These are phyloP conservation scores for Malassezia arunalokei DNA, from an alignment of 1,284 basidiomycete genomes.

Conservation along the genomic window DNA sequence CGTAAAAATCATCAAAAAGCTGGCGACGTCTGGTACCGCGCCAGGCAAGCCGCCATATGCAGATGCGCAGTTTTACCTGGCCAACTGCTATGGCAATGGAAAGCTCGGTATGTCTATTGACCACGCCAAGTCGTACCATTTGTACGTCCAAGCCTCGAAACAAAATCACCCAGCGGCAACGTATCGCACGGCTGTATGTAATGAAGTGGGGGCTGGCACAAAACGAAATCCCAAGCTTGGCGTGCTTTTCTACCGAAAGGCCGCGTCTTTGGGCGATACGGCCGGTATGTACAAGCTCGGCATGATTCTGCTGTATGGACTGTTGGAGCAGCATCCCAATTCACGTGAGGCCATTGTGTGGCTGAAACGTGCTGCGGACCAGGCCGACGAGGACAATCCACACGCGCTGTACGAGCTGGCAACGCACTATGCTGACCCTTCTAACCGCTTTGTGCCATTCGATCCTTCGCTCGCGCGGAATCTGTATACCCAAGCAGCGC, in stretches of 20 bases:
- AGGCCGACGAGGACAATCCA: slow-evolving; percentile 96
- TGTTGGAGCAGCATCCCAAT: slow-evolving; percentile 71
- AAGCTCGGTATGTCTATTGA: slow-evolving; percentile 86
- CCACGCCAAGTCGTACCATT: slow-evolving; percentile 91
- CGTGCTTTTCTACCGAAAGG: slow-evolving; percentile 90
- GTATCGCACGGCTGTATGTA: slow-evolving; percentile 95
- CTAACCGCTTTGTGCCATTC: slow-evolving; percentile 47
- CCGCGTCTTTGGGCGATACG: slow-evolving; percentile 87
- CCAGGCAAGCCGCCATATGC: slow-evolving; percentile 62
- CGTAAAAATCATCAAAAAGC: slow-evolving; percentile 77
- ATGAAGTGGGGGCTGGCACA: slow-evolving; percentile 98
- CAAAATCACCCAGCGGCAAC: slow-evolving; percentile 90
- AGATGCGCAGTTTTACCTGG: slow-evolving; percentile 98
- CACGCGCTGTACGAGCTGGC: slow-evolving; percentile 96
- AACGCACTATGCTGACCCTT: slow-evolving; percentile 61
- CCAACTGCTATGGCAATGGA: slow-evolving; percentile 92
- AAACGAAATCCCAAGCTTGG: slow-evolving; percentile 73
- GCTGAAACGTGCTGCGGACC: slow-evolving; percentile 85
- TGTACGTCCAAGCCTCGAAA: slow-evolving; percentile 95
- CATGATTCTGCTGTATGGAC: slow-evolving; percentile 79
- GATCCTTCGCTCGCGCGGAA: slow-evolving; percentile 72
- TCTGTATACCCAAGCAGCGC: slow-evolving; percentile 79
- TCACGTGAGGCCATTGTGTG: slow-evolving; percentile 84
- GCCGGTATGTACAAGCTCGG: slow-evolving; percentile 99
- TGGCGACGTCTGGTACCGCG: slow-evolving; percentile 63